Evolutionary conservation across 179 eudicot genomes (phyloP).

Genomic region (Corrigiola litoralis): DNA sequence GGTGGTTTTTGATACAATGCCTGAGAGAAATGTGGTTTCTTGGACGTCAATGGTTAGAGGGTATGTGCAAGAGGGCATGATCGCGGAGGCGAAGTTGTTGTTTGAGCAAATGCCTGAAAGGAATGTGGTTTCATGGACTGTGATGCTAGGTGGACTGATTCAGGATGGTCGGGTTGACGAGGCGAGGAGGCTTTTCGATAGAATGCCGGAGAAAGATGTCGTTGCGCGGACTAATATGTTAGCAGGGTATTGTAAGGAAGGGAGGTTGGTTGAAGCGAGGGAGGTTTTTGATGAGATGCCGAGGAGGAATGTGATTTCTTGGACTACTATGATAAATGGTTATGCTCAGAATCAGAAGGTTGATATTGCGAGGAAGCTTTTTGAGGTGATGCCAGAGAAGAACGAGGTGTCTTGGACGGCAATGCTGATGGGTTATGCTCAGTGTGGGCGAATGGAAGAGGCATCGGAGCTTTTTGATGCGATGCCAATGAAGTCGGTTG

Average conservation of each 20-base stretch:
- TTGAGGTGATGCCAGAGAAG: slow-evolving; percentile 74
- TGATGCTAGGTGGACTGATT: slow-evolving; percentile 56
- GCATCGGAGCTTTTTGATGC: slow-evolving; percentile 50
- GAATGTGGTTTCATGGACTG: slow-evolving; percentile 64
- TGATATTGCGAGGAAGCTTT: slow-evolving; percentile 64
- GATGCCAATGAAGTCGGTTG: slow-evolving; percentile 44
- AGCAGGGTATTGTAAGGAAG: too few relatives aligned
- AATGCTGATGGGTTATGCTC: slow-evolving; percentile 64
- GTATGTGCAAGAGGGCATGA: slow-evolving; percentile 43
- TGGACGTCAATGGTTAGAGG: slow-evolving; percentile 78
- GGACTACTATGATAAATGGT: slow-evolving; percentile 65
- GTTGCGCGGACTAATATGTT: too few relatives aligned
- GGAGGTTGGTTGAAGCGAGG: too few relatives aligned
- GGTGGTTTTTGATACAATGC: slow-evolving; percentile 47
- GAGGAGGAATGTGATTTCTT: slow-evolving; percentile 41
- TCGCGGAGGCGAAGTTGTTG: slow-evolving; percentile 38
- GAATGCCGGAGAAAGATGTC: too few relatives aligned
- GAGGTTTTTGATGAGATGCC: too few relatives aligned
- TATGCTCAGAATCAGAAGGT: slow-evolving; percentile 47
- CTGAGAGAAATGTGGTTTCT: slow-evolving; percentile 53
- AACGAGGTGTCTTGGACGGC: slow-evolving; percentile 68
- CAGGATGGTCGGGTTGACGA: too few relatives aligned
- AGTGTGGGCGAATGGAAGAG: slow-evolving; percentile 52
- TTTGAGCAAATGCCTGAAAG: slow-evolving; percentile 56
- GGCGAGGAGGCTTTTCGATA: too few relatives aligned